Evolutionary conservation across 2,329 filamentous ascomycete species (phyloP), one percentile per base, ranked within the genome.

Genomic region (Beauveria australis): DNA sequence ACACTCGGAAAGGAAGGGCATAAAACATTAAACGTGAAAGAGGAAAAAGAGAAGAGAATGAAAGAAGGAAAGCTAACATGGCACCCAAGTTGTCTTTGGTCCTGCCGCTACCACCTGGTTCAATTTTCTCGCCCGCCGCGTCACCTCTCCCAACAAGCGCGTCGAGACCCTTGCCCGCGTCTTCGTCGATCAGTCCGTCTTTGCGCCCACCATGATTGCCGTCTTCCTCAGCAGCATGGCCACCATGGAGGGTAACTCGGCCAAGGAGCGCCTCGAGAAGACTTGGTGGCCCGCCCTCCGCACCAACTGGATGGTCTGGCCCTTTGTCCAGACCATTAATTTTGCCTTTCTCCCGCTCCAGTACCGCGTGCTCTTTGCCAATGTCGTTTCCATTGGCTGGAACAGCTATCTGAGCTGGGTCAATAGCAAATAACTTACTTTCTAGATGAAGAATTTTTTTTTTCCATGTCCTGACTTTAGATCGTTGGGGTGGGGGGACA

Each of bases 261-360:
- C 78, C 30, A 62, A 77, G 67, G 83, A 92, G 69, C 92, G 93
- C 76, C 79, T 94, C 60, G 75, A 83, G 62, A 85, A 81, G 68
- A 88, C 83, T 63, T 97, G 92, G 76, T 74, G 76, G 66, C 80
- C 83, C 14, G 89, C 89, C 37, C 82, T 96, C 69, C 82, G 82
- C 72, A 88, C 90, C 72, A 97, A 96, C 78, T 91, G 91, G 81
- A 83, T 91, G 78, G 75, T 97, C 60, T 97, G 92, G 92, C 92
- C 92, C 3, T 79, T 80, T 64, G 91, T 95, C 60, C 92, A 97
- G 78, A 79, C 88, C 59, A 80, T 88, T 70, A 97, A 97, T 79
- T 97, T 97, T 77, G 88, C 89, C 69, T 82, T 94, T 65, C 83
- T 96, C 64, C 92, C 92, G 53, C 78, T 95, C 64, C 84, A 95